Evolutionary conservation across 495 filamentous ascomycete species (phyloP), one percentile per base, ranked within the genome.

Genomic region (Penicillium roqueforti): DNA sequence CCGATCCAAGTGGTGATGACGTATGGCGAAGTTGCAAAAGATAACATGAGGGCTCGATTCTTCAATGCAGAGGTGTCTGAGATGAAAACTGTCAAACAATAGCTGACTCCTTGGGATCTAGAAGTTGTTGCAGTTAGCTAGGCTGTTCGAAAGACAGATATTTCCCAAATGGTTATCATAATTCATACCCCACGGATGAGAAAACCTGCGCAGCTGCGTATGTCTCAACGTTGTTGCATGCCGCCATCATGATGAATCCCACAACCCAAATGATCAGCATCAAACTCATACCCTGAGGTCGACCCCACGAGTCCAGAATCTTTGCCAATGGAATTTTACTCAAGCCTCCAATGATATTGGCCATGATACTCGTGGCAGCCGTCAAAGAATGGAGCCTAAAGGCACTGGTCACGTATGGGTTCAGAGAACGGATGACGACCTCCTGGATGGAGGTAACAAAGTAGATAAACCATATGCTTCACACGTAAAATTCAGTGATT

Each of bases 261-360:
- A 76, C 28, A 1, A 66, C 70, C 13, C 63, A 56, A 25, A 68
- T 53, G 8, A 57, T 6, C 1, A 71, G 47, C 61, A 68, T 67
- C 47, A 78, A 38, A 13, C 56, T 71, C 59, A 84, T 85, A 37
- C 69, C 73, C 46, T 76, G 60, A 59, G 78, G 51, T 57, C 81
- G 59, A 32, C 83, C 85, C 75, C 80, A 87, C 31, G 84, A 67
- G 60, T 88, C 82, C 56, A 87, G 68, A 26, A 87, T 67, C 66
- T 87, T 87, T 46, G 84, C 84, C 25, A 86, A 65, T 0, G 84
- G 76, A 22, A 87, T 71, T 54, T 83, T 83, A 43, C 74, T 67
- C 36, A 86, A 69, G 48, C 83, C 85, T 51, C 77, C 80, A 49
- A 87, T 79, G 42, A 85, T 40, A 38, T 50, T 57, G 18, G 60